Conservation (phyloP, 139 green algal species). For the Chlorella sorokiniana region DNA sequence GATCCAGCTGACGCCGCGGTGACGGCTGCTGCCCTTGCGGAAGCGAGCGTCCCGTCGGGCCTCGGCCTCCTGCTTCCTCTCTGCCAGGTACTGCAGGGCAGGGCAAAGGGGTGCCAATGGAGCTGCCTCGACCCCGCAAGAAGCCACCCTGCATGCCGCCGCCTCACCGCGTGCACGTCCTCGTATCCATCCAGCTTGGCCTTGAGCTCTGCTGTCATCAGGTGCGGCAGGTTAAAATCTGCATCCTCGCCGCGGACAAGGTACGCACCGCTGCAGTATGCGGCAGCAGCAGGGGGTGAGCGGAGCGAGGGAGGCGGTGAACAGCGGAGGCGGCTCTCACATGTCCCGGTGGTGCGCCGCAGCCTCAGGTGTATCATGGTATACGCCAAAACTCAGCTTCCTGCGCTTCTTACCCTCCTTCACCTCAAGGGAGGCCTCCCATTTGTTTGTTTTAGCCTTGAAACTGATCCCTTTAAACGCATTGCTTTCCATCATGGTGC, state of each 20-base stretch:
- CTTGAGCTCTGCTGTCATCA: conserved; percentile 7
- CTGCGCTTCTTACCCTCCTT: background rate
- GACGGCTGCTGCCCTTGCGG: conserved; percentile 1
- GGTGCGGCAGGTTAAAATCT: conserved; percentile 15
- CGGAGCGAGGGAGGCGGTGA: too few species aligned
- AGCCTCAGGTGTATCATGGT: background rate
- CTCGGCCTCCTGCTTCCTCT: background rate
- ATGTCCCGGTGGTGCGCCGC: conserved; percentile 17
- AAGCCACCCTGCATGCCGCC: background rate
- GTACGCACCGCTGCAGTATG: background rate
- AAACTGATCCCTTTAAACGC: background rate
- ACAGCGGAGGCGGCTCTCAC: background rate
- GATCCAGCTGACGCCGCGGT: conserved; percentile 12
- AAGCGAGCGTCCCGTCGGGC: background rate
- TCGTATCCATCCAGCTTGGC: background rate
- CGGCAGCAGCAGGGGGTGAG: background rate
- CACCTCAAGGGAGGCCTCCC: background rate
- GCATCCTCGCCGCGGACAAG: background rate
- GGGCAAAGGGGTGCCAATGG: background rate
- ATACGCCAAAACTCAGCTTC: background rate
- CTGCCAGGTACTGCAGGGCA: conserved; percentile 5
- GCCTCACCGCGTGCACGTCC: conserved; percentile 7
- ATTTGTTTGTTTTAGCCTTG: background rate
- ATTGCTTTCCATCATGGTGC: too few species aligned
- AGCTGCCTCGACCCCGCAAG: background rate